phyloP scores from a whole-genome alignment of 2,329 filamentous ascomycete species.

The Hypoxylon sp. region DNA sequence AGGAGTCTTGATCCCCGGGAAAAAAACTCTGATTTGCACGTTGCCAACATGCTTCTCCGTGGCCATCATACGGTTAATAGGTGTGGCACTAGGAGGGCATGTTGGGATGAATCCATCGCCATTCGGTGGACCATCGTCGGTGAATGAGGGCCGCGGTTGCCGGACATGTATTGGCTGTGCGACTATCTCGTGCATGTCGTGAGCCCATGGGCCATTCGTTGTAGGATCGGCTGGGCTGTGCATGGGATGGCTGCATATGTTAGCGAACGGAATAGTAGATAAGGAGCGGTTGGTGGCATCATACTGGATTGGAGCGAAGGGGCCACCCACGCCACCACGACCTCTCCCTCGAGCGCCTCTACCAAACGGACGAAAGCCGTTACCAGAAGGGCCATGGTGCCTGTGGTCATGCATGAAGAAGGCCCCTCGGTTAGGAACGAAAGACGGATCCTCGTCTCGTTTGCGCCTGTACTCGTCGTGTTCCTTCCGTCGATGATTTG shows the following conservation, averaged over 20 bases:
- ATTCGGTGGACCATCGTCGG: conserved; percentile 61
- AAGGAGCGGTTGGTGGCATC: conserved; percentile 46
- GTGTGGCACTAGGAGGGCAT: conserved; percentile 65
- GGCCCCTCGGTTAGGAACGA: conserved; percentile 90
- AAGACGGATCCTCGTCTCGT: conserved; percentile 87
- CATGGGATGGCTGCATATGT: conserved; percentile 47
- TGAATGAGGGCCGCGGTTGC: conserved; percentile 54
- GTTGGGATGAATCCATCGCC: conserved; percentile 64
- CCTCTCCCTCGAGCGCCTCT: conserved; percentile 71
- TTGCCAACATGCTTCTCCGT: conserved; percentile 86
- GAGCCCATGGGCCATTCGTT: conserved; percentile 82
- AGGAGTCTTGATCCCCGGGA: conserved; percentile 78
- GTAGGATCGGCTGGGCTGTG: conserved; percentile 66
- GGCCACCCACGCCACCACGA: conserved; percentile 65
- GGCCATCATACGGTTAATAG: conserved; percentile 81
- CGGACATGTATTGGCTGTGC: conserved; percentile 54
- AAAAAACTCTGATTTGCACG: conserved; percentile 81
- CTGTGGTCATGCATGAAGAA: conserved; percentile 98
- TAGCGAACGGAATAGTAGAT: conserved; percentile 25
- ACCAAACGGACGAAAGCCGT: conserved; percentile 78
- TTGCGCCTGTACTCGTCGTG: conserved; percentile 91
- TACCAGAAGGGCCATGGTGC: conserved; percentile 77
- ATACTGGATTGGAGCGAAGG: conserved; percentile 70
- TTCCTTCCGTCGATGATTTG: conserved; percentile 80
- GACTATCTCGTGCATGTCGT: conserved; percentile 89